These are phyloP conservation scores for Spinacia oleracea DNA, from an alignment of 179 eudicot genomes.

Conservation along the genomic window DNA sequence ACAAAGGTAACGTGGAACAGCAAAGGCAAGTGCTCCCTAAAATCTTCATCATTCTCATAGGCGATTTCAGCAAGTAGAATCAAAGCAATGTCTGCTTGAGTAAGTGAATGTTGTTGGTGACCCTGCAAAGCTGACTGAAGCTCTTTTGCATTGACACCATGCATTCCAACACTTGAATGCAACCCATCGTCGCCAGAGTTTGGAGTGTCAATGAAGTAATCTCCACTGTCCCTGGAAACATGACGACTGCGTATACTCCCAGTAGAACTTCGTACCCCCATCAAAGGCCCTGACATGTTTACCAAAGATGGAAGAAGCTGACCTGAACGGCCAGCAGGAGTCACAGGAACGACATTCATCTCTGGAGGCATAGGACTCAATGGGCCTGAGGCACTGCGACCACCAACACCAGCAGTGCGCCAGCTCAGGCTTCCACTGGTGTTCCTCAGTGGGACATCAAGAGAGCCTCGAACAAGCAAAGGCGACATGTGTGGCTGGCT, in stretches of 20 bases:
- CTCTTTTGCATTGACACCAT: slow-evolving; percentile 87
- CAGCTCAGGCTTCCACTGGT: slow-evolving; percentile 92
- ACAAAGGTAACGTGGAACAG: slow-evolving; percentile 97
- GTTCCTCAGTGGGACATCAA: slow-evolving; percentile 87
- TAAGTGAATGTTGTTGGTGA: slow-evolving; percentile 92
- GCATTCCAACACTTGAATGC: slow-evolving; percentile 59
- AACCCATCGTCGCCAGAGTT: slow-evolving; percentile 91
- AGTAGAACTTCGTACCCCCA: slow-evolving; percentile 97
- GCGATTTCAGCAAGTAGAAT: slow-evolving; percentile 97
- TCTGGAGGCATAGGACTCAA: slow-evolving; percentile 93
- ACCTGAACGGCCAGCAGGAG: slow-evolving; percentile 86
- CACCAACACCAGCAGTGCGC: slow-evolving; percentile 87
- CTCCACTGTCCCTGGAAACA: slow-evolving; percentile 95
- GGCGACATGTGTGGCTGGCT: slow-evolving; percentile 99
- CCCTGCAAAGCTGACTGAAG: slow-evolving; percentile 98
- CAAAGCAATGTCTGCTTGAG: slow-evolving; percentile 96
- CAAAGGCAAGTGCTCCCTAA: slow-evolving; percentile 89
- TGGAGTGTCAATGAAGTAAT: slow-evolving; percentile 93
- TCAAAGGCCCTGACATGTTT: slow-evolving; percentile 96
- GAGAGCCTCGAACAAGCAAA: slow-evolving; percentile 92
- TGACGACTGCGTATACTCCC: slow-evolving; percentile 96
- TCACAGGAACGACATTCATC: slow-evolving; percentile 71
- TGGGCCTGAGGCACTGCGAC: slow-evolving; percentile 95
- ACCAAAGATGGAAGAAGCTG: slow-evolving; percentile 91
- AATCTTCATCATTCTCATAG: slow-evolving; percentile 97